phyloP scores from a whole-genome alignment of 768 basidiomycete species.

The Mycena haematopus region DNA sequence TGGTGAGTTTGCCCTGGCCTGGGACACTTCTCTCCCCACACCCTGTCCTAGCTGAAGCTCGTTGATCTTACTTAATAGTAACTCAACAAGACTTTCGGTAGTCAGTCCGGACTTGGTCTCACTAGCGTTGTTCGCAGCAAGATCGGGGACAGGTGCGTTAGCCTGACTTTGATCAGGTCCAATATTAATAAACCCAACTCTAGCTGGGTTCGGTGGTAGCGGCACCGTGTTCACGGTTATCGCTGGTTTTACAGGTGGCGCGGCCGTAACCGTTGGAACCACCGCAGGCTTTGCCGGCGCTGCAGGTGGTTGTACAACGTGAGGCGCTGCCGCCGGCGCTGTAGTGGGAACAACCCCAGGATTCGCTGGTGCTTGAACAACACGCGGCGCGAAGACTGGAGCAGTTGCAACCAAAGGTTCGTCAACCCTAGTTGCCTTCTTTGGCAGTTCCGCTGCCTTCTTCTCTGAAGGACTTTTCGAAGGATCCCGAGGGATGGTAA shows the following conservation, averaged over 20 bases:
- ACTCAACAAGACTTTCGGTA: neutral
- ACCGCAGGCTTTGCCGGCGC: neutral
- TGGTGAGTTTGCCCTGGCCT: neutral
- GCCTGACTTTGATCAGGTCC: neutral
- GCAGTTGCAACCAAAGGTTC: too few relatives aligned
- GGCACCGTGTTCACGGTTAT: neutral
- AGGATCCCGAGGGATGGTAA: neutral
- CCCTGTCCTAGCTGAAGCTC: neutral
- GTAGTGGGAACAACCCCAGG: too few relatives aligned
- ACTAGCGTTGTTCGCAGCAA: neutral
- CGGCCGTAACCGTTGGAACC: neutral
- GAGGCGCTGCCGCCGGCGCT: neutral
- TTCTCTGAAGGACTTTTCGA: neutral
- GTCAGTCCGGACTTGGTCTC: neutral
- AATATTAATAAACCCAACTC: neutral
- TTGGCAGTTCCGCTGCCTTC: neutral
- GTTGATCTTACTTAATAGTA: neutral
- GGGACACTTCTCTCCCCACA: neutral
- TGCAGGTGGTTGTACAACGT: neutral
- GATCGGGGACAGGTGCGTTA: neutral
- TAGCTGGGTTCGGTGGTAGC: neutral
- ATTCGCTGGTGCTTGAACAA: too few relatives aligned
- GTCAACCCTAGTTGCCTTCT: neutral
- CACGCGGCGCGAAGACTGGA: too few relatives aligned
- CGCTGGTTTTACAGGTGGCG: neutral